These are phyloP conservation scores for Artemisia tridentata DNA, from an alignment of 129 eudicot genomes.

Conservation along the genomic window DNA sequence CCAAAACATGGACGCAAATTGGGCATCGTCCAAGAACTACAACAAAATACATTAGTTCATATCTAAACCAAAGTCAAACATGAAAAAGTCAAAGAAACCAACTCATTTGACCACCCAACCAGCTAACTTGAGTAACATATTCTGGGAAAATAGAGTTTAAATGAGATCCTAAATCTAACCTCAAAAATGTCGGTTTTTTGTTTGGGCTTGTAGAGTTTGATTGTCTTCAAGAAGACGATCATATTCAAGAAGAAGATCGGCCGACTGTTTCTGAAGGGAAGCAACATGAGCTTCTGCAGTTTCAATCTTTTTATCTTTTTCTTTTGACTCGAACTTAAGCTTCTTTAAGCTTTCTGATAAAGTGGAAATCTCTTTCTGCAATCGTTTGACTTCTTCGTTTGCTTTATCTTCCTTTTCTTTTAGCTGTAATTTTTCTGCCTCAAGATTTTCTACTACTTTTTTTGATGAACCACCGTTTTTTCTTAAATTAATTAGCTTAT, in stretches of 20 bases:
- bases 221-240: conserved; percentile 87
- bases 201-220: conserved; percentile 78
- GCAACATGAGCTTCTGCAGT: conserved; percentile 88
- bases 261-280: conserved; percentile 91
- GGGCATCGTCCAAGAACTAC: conserved; percentile 5
- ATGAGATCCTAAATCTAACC: conserved; percentile 16
- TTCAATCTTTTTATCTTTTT: conserved; percentile 70
- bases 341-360: conserved; percentile 56
- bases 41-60: conserved; percentile 12
- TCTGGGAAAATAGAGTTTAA: conserved; percentile 6
- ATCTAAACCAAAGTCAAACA: conserved; percentile 28
- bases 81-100: conserved; percentile 22
- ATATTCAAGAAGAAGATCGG: conserved; percentile 91
- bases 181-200: conserved; percentile 30
- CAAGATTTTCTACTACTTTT: conserved; percentile 74
- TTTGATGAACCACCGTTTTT: conserved; percentile 55
- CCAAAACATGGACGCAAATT: conserved; percentile 25
- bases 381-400: conserved; percentile 46
- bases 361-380: conserved; percentile 55
- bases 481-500: conserved; percentile 50
- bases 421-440: conserved; percentile 63
- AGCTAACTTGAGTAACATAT: background rate
- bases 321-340: conserved; percentile 53
- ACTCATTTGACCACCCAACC: conserved; percentile 3
- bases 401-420: conserved; percentile 77